Base-by-base conservation (phyloP, 768 basidiomycete genomes). In the Ramaria sp. region DNA sequence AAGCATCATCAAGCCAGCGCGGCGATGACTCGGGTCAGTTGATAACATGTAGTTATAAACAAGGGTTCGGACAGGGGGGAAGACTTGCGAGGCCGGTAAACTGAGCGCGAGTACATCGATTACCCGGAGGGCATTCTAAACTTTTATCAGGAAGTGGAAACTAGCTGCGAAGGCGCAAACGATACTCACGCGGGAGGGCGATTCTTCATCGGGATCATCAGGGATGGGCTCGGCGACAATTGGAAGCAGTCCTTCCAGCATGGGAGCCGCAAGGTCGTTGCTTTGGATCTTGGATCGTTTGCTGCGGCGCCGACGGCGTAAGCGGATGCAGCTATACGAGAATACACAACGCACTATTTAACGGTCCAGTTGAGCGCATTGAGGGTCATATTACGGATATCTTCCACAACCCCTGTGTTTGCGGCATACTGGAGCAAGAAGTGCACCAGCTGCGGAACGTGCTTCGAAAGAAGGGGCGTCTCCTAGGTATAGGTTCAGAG, bases 311-410 rank as follows among this genome's bases (percentile, higher is more conserved):
- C 3, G 7, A 13, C 13, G 13, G 22, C 28, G 39, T 47, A 51
- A 45, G 61, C 61, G 50, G 41, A 48, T 38, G 22, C 53, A 5
- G 47, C 27, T 8, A 50, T 18, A 41, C n/a, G 18, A 22, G 16
- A 36, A 38, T 43, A 24, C 28, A 10, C 12, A 6, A 71, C 85
- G 62, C 63, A 84, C 92, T 98, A 98, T 75, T 94, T 87, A 52
- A 98, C 85, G 7, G 93, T 91, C 94, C 94, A 98, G 64, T 91
- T 88, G 8, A 99, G 79, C 6, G 89, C 87, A 63, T 97, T 98
- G 37, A 99, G 78, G 9, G 88, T 83, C 61, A 96, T 84, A 57
- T 93, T 79, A 55, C 96, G 86, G 56, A 96, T 79, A 50, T 88
- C 91, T 47, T 71, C 68, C 43, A 89, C 88, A 62, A 84, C 82